phyloP scores from a whole-genome alignment of 495 filamentous ascomycete species.

The Penicillium malachiteum region DNA sequence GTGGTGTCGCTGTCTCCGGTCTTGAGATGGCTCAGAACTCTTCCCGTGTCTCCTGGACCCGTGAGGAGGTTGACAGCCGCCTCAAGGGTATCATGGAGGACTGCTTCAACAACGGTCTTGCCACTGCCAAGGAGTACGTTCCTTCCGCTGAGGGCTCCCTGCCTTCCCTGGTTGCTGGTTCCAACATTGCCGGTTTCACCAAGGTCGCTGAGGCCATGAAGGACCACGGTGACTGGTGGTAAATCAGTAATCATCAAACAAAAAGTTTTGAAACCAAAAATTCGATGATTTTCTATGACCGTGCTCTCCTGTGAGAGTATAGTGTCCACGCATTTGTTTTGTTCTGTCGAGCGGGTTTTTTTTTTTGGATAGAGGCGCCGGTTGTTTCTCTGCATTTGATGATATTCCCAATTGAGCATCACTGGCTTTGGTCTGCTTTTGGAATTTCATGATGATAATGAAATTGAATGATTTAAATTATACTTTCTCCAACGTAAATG shows the following conservation, averaged over 20 bases:
- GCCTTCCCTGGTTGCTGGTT: constrained; percentile 85
- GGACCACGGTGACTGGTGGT: constrained; percentile 98
- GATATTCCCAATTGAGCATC: constrained; percentile 31
- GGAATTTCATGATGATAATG: constrained; percentile 32
- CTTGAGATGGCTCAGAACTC: constrained; percentile 99
- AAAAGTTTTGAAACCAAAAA: constrained; percentile 2
- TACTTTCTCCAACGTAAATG: neutral
- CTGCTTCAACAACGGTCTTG: constrained; percentile 88
- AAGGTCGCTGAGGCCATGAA: constrained; percentile 95
- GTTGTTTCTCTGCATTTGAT: constrained; percentile 33
- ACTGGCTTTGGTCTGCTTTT: constrained; percentile 18
- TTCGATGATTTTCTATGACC: constrained; percentile 12
- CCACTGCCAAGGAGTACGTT: constrained; percentile 86
- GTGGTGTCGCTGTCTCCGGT: constrained; percentile 95
- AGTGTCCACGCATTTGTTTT: constrained; percentile 26
- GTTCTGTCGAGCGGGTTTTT: constrained; percentile 33
- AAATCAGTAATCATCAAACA: constrained; percentile 22
- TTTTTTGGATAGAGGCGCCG: constrained; percentile 39
- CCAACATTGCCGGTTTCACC: constrained; percentile 95
- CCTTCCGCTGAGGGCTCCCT: constrained; percentile 74
- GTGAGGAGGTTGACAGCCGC: constrained; percentile 86
- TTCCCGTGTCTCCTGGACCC: constrained; percentile 76
- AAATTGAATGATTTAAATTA: constrained; percentile 27
- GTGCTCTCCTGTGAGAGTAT: constrained; percentile 3
- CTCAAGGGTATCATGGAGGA: constrained; percentile 93